These are phyloP conservation scores for Epichloe gansuensis DNA, from an alignment of 2,329 filamentous ascomycete species.

Conservation along the genomic window DNA sequence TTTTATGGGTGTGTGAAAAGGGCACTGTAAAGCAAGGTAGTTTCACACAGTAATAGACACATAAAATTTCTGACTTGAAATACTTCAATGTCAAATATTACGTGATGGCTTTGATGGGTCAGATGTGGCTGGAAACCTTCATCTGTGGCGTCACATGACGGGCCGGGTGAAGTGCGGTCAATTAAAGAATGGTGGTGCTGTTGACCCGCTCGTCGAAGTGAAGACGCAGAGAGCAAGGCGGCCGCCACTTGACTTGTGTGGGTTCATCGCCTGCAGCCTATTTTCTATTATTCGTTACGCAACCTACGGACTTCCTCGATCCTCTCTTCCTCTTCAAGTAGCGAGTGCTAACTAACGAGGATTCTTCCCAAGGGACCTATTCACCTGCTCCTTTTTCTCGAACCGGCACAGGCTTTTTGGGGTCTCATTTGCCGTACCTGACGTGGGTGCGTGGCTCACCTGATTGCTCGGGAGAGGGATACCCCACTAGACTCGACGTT, in stretches of 20 bases:
- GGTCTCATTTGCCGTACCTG: not conserved
- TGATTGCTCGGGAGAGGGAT: conserved; percentile 1
- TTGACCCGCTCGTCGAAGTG: conserved; percentile 6
- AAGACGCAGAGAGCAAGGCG: not conserved
- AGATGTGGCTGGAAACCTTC: not conserved
- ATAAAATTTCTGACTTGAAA: conserved; percentile 3
- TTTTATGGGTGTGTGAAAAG: not conserved
- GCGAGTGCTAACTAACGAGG: not conserved
- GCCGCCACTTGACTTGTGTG: not conserved
- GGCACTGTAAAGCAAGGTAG: conserved; percentile 1
- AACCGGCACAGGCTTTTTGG: not conserved
- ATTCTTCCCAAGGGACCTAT: not conserved
- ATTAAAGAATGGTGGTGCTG: conserved; percentile 4
- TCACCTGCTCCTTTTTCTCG: not conserved
- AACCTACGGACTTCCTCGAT: not conserved
- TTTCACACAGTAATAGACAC: not conserved
- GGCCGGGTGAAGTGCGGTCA: conserved; percentile 16
- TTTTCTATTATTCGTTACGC: not conserved
- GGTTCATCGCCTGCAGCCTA: conserved; percentile 4
- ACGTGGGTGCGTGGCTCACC: not conserved
- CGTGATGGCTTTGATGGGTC: not conserved
- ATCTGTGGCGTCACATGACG: conserved; percentile 20
- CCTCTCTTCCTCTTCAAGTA: not conserved
- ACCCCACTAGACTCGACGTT: conserved; percentile 2
- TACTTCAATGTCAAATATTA: conserved; percentile 3